phyloP scores from a whole-genome alignment of 1,284 basidiomycete species.

The Mycosarcoma mackinlayi region DNA sequence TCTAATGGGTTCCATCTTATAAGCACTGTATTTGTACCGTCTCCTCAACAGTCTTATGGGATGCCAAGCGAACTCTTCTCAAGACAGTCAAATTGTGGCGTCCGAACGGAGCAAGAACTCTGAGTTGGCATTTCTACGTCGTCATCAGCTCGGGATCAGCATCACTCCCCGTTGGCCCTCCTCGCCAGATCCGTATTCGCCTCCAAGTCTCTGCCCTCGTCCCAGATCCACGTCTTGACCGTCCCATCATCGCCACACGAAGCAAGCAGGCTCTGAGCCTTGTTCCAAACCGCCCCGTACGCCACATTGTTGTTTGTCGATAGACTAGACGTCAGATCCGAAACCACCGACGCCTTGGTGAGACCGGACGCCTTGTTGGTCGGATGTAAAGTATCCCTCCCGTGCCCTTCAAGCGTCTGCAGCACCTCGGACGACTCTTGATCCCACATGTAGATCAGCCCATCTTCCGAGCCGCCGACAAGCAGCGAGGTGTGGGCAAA shows the following conservation, averaged over 20 bases:
- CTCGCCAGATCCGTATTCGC: slow-evolving; percentile 31
- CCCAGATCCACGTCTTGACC: slow-evolving; percentile 70
- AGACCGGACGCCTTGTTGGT: background rate
- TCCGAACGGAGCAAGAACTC: no score
- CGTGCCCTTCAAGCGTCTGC: slow-evolving; percentile 66
- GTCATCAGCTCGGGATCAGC: no score
- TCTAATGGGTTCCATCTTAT: slow-evolving; percentile 9
- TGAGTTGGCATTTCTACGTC: no score
- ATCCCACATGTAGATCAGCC: slow-evolving; percentile 67
- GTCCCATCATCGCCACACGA: slow-evolving; percentile 70
- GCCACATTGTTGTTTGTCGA: slow-evolving; percentile 63
- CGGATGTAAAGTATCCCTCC: slow-evolving; percentile 27
- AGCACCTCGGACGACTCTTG: slow-evolving; percentile 64
- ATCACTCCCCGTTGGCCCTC: slow-evolving; percentile 18
- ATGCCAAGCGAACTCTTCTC: no score
- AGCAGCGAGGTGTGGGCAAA: slow-evolving; percentile 70
- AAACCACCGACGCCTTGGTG: slow-evolving; percentile 12
- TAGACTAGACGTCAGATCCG: slow-evolving; percentile 26
- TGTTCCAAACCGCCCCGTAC: slow-evolving; percentile 70
- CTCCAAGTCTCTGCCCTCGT: slow-evolving; percentile 42
- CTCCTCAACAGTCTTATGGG: slow-evolving; percentile 4
- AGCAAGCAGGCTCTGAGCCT: slow-evolving; percentile 67
- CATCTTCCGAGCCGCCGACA: slow-evolving; percentile 70
- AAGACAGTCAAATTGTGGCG: no score
- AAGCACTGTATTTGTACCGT: slow-evolving; percentile 30